Conservation (phyloP, 2,329 filamentous ascomycete species). For the Botrytis galanthina region DNA sequence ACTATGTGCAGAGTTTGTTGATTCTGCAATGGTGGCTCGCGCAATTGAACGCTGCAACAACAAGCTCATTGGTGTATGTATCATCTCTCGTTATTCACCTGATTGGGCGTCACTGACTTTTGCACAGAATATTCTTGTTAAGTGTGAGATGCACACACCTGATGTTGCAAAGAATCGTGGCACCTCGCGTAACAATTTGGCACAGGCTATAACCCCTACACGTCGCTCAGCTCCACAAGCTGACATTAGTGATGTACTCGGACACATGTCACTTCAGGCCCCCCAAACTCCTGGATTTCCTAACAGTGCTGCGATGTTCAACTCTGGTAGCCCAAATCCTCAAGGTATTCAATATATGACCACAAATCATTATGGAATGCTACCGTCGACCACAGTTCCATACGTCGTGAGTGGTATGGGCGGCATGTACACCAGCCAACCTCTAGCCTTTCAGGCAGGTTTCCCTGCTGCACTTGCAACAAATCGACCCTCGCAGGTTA, state of each 20-base stretch:
- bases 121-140: constrained; percentile 21
- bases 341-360: constrained; percentile 20
- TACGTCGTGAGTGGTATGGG: constrained; percentile 13
- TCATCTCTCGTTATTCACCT: neutral
- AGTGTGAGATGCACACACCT: constrained; percentile 21
- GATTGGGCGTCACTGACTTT: neutral
- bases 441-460: constrained; percentile 9
- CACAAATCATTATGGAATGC: constrained; percentile 8
- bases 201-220: constrained; percentile 20
- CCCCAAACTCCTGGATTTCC: constrained; percentile 19
- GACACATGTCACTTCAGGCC: constrained; percentile 19
- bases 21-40: constrained; percentile 45
- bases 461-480: constrained; percentile 6
- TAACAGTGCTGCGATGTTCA: constrained; percentile 4
- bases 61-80: constrained; percentile 28
- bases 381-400: constrained; percentile 15
- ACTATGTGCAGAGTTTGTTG: constrained; percentile 54
- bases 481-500: constrained; percentile 7
- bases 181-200: neutral
- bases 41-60: constrained; percentile 45
- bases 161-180: constrained; percentile 18
- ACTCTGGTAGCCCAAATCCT: constrained; percentile 17
- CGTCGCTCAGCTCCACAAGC: constrained; percentile 14
- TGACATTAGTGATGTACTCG: constrained; percentile 17
- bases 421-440: constrained; percentile 20